phyloP scores from a whole-genome alignment of 306 rosid genomes.

The Carpinus fangiana region DNA sequence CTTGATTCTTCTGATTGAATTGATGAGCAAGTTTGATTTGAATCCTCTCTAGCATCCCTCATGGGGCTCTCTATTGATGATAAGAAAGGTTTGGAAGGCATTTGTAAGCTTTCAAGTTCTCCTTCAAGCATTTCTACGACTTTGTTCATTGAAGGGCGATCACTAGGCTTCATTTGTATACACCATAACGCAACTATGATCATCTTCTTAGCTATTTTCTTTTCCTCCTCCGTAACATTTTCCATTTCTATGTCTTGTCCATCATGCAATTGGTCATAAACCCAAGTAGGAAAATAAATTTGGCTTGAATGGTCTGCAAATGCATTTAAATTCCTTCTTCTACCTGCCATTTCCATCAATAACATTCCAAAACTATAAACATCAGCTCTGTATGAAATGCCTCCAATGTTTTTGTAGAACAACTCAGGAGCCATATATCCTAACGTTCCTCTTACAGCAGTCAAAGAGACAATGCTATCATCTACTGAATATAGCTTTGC shows the following conservation, averaged over 20 bases:
- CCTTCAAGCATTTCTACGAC: slow-evolving; percentile 22
- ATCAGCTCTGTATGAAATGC: background rate
- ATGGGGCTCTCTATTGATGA: background rate
- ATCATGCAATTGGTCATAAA: background rate
- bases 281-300: background rate
- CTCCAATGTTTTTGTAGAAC: too few relatives aligned
- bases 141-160: slow-evolving; percentile 25
- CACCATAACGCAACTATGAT: slow-evolving; percentile 7
- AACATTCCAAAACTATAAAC: too few relatives aligned
- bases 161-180: background rate
- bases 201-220: slow-evolving; percentile 17
- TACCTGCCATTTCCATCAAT: too few relatives aligned
- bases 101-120: background rate
- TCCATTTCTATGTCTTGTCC: background rate
- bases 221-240: background rate
- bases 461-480: too few relatives aligned
- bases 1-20: too few relatives aligned
- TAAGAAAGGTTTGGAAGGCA: slow-evolving; percentile 20
- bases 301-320: too few relatives aligned
- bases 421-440: too few relatives aligned
- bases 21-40: too few relatives aligned
- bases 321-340: too few relatives aligned
- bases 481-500: background rate
- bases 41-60: too few relatives aligned
- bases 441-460: too few relatives aligned